These are phyloP conservation scores for Plasmodium fragile DNA, from an alignment of 169 alveolate species.

Conservation along the genomic window DNA sequence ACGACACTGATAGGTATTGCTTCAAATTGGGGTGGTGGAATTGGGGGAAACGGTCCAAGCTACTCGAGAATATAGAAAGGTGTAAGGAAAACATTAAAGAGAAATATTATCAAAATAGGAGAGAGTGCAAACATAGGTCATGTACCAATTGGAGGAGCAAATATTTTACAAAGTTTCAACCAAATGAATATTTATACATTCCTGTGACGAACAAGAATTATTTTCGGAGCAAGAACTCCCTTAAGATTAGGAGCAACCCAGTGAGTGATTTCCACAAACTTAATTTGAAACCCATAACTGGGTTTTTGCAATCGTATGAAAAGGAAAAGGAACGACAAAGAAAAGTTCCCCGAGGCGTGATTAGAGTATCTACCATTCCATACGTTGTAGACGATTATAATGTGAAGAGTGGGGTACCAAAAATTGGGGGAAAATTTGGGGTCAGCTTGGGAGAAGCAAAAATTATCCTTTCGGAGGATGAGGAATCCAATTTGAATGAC, in stretches of 20 bases:
- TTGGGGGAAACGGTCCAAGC: constrained; percentile 21
- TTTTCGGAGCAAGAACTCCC: constrained; percentile 38
- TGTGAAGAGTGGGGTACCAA: background rate
- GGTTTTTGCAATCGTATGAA: constrained; percentile 62
- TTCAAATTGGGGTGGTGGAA: constrained; percentile 67
- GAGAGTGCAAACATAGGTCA: constrained; percentile 30
- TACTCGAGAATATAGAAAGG: constrained; percentile 42
- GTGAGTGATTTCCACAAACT: constrained; percentile 71
- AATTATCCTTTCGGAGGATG: background rate
- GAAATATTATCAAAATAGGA: constrained; percentile 59
- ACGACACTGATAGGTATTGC: constrained; percentile 25
- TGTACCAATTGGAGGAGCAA: constrained; percentile 13
- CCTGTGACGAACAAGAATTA: constrained; percentile 51
- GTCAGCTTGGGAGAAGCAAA: background rate
- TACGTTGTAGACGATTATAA: constrained; percentile 14
- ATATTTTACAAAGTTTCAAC: constrained; percentile 38
- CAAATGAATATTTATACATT: constrained; percentile 56
- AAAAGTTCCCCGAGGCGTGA: constrained; percentile 14
- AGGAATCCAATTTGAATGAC: constrained; percentile 12
- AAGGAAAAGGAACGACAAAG: constrained; percentile 28
- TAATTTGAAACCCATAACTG: constrained; percentile 68
- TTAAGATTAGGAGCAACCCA: constrained; percentile 31
- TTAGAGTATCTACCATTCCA: constrained; percentile 31
- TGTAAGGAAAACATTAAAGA: constrained; percentile 61
- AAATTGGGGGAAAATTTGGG: background rate